These are phyloP conservation scores for Dothideomycetes sp. DNA, from an alignment of 2,329 filamentous ascomycete species.

Conservation along the genomic window DNA sequence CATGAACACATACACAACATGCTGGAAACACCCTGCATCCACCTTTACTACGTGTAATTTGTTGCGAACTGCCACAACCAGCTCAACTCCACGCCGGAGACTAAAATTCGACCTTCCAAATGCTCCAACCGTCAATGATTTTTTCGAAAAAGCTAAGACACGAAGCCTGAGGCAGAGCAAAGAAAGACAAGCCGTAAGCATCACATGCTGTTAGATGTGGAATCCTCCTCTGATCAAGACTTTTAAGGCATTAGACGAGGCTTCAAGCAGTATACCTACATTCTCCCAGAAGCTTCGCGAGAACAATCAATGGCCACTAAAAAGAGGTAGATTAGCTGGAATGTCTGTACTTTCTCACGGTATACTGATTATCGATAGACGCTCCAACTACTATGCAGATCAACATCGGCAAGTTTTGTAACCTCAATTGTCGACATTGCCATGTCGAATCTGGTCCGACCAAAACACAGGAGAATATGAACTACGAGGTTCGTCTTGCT, in stretches of 20 bases:
- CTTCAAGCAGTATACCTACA: background rate
- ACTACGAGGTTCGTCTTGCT: background rate
- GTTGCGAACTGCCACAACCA: background rate
- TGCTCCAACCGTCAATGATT: background rate
- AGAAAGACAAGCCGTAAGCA: background rate
- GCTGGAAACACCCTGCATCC: too few relatives aligned
- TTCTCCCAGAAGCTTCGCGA: background rate
- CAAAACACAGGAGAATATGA: background rate
- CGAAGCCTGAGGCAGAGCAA: background rate
- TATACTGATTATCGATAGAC: too few relatives aligned
- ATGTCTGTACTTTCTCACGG: too few relatives aligned
- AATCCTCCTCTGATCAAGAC: background rate
- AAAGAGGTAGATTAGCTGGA: too few relatives aligned
- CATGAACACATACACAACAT: too few relatives aligned
- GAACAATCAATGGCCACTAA: background rate
- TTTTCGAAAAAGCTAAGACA: background rate
- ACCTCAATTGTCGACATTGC: background rate
- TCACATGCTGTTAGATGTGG: too few relatives aligned
- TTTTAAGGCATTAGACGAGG: background rate
- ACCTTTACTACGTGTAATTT: too few relatives aligned
- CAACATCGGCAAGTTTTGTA: background rate
- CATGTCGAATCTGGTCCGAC: background rate
- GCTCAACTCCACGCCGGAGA: background rate
- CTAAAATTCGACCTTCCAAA: background rate
- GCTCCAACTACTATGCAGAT: background rate